Base-by-base conservation (phyloP, 1,284 basidiomycete genomes). In the Malassezia nana region DNA sequence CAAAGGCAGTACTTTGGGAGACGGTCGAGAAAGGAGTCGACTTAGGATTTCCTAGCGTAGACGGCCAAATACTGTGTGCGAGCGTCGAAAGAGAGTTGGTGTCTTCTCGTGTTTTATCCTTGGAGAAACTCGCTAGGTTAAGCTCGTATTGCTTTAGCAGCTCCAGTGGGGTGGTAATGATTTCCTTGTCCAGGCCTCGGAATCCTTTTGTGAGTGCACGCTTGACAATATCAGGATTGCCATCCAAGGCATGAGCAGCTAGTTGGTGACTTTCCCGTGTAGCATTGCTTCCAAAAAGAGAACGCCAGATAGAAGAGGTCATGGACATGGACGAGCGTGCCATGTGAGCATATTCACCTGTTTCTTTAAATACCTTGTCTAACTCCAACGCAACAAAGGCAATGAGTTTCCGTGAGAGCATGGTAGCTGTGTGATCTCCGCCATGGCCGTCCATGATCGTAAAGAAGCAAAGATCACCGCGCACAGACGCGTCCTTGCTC, bases 381-480 rank as follows among this genome's bases (percentile, higher is more conserved):
- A 98, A 81, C 67, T 92, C 85, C 44, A 89, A 78, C 0, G 84
- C 82, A 45, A 95, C 83, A 10, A 87, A 85, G 29, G 87, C 87
- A 58, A 96, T 87, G 55, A 98, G 81, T 55, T 86, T 81, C 49
- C 84, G 84, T 2, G 86, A 84, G 28, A 99, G 83, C 26, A 95
- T 79, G 53, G 83, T 81, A 4, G 87, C 89, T 1, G 94, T 98
- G 52, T 88, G 81, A 60, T 69, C 79, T 1, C 89, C 94, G 1
- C 83, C 80, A 72, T 98, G 94, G 1, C 94, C 94, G 69, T 98
- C 94, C 81, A 91, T 85, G 25, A 94, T 84, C 1, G 86, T 79
- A 65, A 88, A 89, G 74, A 92, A 85, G 45, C 65, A 67, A 20
- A 67, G 57, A 44, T 67, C 65, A 8, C 65, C 65, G 31, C 62